Percentiles rank a stretch among this genome's conserved stretches.
phyloP scores from a whole-genome alignment of 768 basidiomycete genomes.

The Hypsizygus marmoreus region DNA sequence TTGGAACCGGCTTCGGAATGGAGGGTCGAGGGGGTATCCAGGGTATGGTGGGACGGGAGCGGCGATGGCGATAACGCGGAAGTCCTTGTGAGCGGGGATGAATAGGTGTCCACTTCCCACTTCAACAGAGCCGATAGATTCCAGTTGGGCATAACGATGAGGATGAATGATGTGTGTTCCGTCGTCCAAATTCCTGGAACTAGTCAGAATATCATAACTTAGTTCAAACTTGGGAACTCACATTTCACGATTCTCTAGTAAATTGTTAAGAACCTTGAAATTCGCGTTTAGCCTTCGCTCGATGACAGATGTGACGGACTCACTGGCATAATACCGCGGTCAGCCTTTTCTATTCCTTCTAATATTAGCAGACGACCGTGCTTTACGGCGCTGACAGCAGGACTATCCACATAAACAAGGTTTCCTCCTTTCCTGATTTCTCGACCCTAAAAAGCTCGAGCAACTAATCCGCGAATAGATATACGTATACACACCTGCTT shows the following conservation, averaged over 20 bases:
- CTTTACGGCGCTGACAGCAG: slow-evolving; percentile 67
- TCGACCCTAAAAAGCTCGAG: slow-evolving; percentile 40
- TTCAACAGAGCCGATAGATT: slow-evolving; percentile 28
- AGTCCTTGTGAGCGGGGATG: slow-evolving; percentile 67
- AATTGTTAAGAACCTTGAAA: slow-evolving; percentile 58
- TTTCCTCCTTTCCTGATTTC: slow-evolving; percentile 64
- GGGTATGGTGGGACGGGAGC: slow-evolving; percentile 70
- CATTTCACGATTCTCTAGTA: slow-evolving; percentile 75
- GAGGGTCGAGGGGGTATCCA: slow-evolving; percentile 66
- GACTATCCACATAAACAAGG: slow-evolving; percentile 67
- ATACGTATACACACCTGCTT: slow-evolving; percentile 48
- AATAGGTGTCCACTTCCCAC: slow-evolving; percentile 45
- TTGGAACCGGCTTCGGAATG: slow-evolving; percentile 70
- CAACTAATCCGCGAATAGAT: background rate
- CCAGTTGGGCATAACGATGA: slow-evolving; percentile 55
- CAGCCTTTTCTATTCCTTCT: slow-evolving; percentile 73
- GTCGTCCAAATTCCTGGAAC: slow-evolving; percentile 62
- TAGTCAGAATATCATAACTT: no score
- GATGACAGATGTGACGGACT: slow-evolving; percentile 17
- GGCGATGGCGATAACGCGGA: slow-evolving; percentile 69
- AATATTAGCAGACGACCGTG: slow-evolving; percentile 64
- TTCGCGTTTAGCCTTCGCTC: background rate
- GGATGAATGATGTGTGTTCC: slow-evolving; percentile 71
- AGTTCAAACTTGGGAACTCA: slow-evolving; percentile 22
- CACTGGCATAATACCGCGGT: slow-evolving; percentile 73